A percentile compares a stretch with the other conserved stretches of the same genome.
Evolutionary conservation across 495 filamentous ascomycete species (phyloP).

Genomic region (Amniculicola lignicola): DNA sequence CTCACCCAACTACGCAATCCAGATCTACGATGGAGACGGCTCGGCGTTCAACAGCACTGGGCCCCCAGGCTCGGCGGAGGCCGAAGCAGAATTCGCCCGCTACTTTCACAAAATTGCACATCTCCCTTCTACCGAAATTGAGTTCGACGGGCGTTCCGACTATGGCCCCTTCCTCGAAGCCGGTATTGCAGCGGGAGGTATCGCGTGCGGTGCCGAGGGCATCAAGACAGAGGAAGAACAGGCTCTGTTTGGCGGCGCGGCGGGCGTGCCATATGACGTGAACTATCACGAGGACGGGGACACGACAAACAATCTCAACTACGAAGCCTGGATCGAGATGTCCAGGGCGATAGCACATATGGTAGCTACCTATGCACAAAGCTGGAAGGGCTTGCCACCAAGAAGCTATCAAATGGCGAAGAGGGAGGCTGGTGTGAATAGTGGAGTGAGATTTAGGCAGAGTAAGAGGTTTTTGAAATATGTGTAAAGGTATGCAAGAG

Average conservation of each 20-base stretch:
- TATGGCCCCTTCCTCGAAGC: constrained; percentile 65
- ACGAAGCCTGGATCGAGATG: constrained; percentile 60
- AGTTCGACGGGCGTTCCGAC: constrained; percentile 66
- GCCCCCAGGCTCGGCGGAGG: constrained; percentile 60
- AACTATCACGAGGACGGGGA: constrained; percentile 65
- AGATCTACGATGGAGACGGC: constrained; percentile 72
- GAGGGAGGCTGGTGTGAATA: constrained; percentile 5
- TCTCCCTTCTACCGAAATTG: constrained; percentile 48
- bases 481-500: constrained; percentile 21
- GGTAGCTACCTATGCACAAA: constrained; percentile 60
- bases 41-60: constrained; percentile 58
- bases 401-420: constrained; percentile 2
- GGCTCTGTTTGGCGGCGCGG: constrained; percentile 57
- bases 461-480: neutral
- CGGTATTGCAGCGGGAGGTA: constrained; percentile 62
- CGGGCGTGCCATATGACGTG: constrained; percentile 57
- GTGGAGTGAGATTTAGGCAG: neutral
- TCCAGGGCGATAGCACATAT: constrained; percentile 60
- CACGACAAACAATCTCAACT: constrained; percentile 56
- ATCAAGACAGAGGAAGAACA: constrained; percentile 61
- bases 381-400: constrained; percentile 48
- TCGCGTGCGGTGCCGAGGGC: constrained; percentile 68
- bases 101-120: constrained; percentile 51
- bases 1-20: constrained; percentile 64
- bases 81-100: constrained; percentile 60